Evolutionary conservation across 179 eudicot species (phyloP), one percentile per base, ranked within the genome.

Genomic region (Sideroxylon spinosum): DNA sequence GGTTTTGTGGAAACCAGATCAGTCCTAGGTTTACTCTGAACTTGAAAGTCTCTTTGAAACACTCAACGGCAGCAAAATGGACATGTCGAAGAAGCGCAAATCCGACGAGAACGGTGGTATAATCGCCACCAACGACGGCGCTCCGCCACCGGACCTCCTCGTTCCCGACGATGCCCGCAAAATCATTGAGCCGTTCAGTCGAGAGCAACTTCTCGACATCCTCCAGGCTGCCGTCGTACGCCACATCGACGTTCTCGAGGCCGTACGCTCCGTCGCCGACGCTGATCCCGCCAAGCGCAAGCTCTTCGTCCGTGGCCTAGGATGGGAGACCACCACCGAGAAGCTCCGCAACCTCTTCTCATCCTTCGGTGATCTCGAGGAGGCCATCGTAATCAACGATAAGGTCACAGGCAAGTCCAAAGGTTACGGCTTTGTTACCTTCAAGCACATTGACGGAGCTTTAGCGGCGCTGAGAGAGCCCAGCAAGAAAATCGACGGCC

Each of bases 341-440:
- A 81, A 79, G 1, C 85, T 90, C 49, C 82, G 80, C 9, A 22
- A 82, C 0, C 23, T 83, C 8, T 90, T 88, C 71, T 68, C 86
- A 1, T 0, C 68, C 16, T 90, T 59, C 78, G 91, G 93, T 16
- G 93, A 88, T 10, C 56, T 88, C 8, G 91, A 82, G 0, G 93
- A 90, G 66, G 88, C 86, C 6, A 71, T 81, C 0, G 91, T 86
- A 1, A 87, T 88, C 22, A 63, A 69, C 11, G 93, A 88, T 26
- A 88, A 88, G 75, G 59, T 44, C 56, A 84, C 85, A 0, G 90
- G 87, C 0, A 90, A 85, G 80, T 78, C 86, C 9, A 87, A 88
- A 49, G 92, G 92, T 0, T 89, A 83, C 57, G 94, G 92, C 0
- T 90, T 90, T 22, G 88, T 90, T n/a, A 85, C 87, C 0, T 90